These are phyloP conservation scores for Leishmania tarentolae DNA, from an alignment of 208 protist species.

Conservation along the genomic window DNA sequence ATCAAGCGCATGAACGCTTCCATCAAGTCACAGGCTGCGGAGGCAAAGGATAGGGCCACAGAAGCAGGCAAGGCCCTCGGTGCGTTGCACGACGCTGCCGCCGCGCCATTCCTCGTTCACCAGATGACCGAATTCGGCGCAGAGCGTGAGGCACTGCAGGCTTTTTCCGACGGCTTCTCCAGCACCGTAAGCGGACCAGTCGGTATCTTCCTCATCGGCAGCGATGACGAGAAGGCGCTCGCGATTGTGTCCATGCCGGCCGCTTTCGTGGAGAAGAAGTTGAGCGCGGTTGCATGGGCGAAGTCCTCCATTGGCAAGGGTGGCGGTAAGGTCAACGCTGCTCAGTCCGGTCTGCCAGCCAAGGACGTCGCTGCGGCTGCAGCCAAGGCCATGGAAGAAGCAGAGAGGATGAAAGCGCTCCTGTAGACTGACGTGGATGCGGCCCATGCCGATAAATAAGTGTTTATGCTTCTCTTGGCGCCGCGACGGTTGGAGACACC, in stretches of 20 bases:
- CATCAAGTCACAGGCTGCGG: constrained; percentile 68
- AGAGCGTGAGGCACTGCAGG: constrained; percentile 86
- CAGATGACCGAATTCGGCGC: constrained; percentile 64
- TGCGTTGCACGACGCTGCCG: constrained; percentile 45
- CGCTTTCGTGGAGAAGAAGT: constrained; percentile 75
- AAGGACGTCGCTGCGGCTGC: constrained; percentile 44
- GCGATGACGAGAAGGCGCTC: constrained; percentile 70
- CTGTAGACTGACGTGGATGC: constrained; percentile 18
- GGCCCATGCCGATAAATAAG: not conserved
- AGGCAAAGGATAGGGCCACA: constrained; percentile 73
- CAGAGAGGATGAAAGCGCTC: constrained; percentile 64
- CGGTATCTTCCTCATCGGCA: constrained; percentile 77
- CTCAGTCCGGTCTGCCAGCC: constrained; percentile 81
- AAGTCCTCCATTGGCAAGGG: constrained; percentile 89
- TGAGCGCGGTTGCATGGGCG: constrained; percentile 84
- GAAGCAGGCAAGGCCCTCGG: constrained; percentile 56
- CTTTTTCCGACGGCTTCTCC: constrained; percentile 78
- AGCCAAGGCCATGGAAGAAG: constrained; percentile 64
- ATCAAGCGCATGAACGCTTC: constrained; percentile 75
- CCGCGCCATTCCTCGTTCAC: constrained; percentile 54
- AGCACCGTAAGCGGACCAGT: constrained; percentile 56
- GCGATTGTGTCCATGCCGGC: constrained; percentile 71
- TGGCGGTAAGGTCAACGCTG: constrained; percentile 88
- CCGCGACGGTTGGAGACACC: not conserved
- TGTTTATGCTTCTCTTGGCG: not conserved